phyloP scores from a whole-genome alignment of 352 stramenopile genomes.

The Blastocystis sp. region DNA sequence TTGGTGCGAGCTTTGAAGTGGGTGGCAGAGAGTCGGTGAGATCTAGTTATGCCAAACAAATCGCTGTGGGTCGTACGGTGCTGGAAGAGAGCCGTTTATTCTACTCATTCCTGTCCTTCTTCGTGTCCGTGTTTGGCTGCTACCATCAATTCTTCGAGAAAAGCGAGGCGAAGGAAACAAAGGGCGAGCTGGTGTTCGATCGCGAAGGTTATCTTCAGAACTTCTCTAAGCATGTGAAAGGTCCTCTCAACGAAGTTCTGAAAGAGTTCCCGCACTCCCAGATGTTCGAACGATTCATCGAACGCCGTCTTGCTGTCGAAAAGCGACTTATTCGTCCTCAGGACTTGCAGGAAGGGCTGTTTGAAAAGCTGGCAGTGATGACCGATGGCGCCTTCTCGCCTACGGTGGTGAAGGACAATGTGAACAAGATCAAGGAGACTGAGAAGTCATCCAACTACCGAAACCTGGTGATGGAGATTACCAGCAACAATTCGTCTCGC shows the following conservation, averaged over 20 bases:
- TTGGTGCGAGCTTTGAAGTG: slow-evolving; percentile 58
- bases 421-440: slow-evolving; percentile 48
- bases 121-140: slow-evolving; percentile 58
- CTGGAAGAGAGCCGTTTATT: slow-evolving; percentile 58
- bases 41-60: slow-evolving; percentile 57
- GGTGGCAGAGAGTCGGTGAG: neutral
- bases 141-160: slow-evolving; percentile 45
- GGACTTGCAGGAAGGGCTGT: slow-evolving; percentile 56
- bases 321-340: neutral
- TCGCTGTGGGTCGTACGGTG: slow-evolving; percentile 53
- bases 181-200: slow-evolving; percentile 52
- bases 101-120: slow-evolving; percentile 62
- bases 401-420: slow-evolving; percentile 60
- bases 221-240: slow-evolving; percentile 59
- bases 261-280: slow-evolving; percentile 62
- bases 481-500: slow-evolving; percentile 46
- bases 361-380: slow-evolving; percentile 60
- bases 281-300: slow-evolving; percentile 63
- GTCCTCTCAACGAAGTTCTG: slow-evolving; percentile 56
- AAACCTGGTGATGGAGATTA: slow-evolving; percentile 60
- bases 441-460: slow-evolving; percentile 42
- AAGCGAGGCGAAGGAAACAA: neutral
- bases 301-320: slow-evolving; percentile 35
- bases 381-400: slow-evolving; percentile 49
- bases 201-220: slow-evolving; percentile 38